A percentile compares a stretch with the other conserved stretches of the same genome.
Conservation (phyloP, 2,329 filamentous ascomycete genomes). For the Coniella vitis region DNA sequence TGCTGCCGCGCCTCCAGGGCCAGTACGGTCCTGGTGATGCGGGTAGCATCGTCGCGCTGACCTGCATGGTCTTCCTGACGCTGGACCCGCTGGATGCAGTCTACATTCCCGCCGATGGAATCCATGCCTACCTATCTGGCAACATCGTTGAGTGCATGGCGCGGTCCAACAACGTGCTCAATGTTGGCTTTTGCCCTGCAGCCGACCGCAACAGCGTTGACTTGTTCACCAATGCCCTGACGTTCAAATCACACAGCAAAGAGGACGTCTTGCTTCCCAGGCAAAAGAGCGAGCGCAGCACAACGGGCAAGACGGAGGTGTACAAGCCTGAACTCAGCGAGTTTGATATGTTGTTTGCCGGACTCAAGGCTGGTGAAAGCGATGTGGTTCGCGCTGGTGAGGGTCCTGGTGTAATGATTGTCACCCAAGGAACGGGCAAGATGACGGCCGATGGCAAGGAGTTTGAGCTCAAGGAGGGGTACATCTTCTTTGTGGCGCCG, state of each 20-base stretch:
- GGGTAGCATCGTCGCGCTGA: slow-evolving; percentile 60
- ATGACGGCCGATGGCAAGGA: slow-evolving; percentile 47
- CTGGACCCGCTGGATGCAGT: slow-evolving; percentile 60
- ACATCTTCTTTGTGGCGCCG: slow-evolving; percentile 60
- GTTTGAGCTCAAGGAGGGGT: slow-evolving; percentile 52
- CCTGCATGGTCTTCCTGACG: slow-evolving; percentile 68
- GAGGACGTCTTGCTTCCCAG: slow-evolving; percentile 50
- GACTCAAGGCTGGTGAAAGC: slow-evolving; percentile 48
- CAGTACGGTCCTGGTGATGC: slow-evolving; percentile 61
- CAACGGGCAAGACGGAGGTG: slow-evolving; percentile 52
- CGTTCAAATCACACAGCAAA: slow-evolving; percentile 54
- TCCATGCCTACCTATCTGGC: slow-evolving; percentile 66
- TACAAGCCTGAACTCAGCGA: slow-evolving; percentile 65
- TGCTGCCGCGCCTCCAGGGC: slow-evolving; percentile 56
- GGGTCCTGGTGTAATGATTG: slow-evolving; percentile 58
- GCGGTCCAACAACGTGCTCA: slow-evolving; percentile 66
- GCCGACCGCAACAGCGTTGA: slow-evolving; percentile 58
- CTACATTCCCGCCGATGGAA: slow-evolving; percentile 66
- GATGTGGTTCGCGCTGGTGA: slow-evolving; percentile 49
- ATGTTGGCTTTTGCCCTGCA: slow-evolving; percentile 65
- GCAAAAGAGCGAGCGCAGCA: slow-evolving; percentile 41
- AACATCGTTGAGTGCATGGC: slow-evolving; percentile 79
- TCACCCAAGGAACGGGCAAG: slow-evolving; percentile 51
- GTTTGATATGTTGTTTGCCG: slow-evolving; percentile 60
- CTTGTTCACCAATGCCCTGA: slow-evolving; percentile 55